Percentiles rank a stretch among this genome's conserved stretches.
Evolutionary conservation across 2,329 filamentous ascomycete genomes (phyloP).

Genomic region (Teratosphaeria epicoccoides): DNA sequence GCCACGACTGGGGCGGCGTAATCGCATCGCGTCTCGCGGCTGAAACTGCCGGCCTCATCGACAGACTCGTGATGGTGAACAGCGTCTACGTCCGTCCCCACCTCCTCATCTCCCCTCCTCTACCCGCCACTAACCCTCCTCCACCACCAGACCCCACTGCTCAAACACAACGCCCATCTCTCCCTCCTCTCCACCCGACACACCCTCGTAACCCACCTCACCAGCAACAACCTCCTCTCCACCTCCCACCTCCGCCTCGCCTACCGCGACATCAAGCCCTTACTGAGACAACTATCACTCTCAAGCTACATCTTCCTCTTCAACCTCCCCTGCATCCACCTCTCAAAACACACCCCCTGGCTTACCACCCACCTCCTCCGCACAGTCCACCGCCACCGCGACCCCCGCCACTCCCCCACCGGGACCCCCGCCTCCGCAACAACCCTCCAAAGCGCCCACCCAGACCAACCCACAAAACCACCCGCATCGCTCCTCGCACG

Average conservation of each 20-base stretch:
- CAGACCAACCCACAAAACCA: neutral
- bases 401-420: neutral
- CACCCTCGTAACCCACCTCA: constrained; percentile 4
- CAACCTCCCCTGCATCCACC: constrained; percentile 38
- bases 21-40: constrained; percentile 46
- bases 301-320: constrained; percentile 38
- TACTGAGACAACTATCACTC: neutral
- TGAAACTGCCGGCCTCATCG: constrained; percentile 46
- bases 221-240: neutral
- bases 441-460: neutral
- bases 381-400: neutral
- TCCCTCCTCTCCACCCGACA: constrained; percentile 9
- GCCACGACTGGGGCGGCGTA: constrained; percentile 38
- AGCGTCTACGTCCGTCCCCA: constrained; percentile 39
- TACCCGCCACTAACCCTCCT: neutral
- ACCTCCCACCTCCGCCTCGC: constrained; percentile 1
- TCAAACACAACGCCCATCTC: neutral
- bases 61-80: constrained; percentile 46
- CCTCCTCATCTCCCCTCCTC: neutral
- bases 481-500: neutral
- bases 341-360: constrained; percentile 13
- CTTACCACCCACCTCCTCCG: neutral
- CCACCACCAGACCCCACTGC: neutral
- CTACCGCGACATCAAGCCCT: constrained; percentile 5
- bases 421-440: neutral